Evolutionary conservation across 306 rosid genomes (phyloP).

Genomic region (Sechiopsis laciniata): DNA sequence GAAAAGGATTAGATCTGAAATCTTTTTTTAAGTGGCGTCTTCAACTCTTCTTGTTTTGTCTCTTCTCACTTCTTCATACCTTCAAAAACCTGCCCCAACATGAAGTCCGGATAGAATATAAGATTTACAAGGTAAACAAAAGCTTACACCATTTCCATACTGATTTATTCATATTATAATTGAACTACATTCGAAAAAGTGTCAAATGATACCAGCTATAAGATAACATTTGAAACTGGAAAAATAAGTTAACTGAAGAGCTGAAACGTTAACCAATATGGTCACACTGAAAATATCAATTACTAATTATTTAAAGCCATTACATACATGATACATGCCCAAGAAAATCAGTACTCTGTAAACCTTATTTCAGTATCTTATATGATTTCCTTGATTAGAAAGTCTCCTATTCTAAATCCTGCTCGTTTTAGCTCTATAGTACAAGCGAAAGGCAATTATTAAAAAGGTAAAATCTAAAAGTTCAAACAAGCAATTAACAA

Average conservation of each 20-base stretch:
- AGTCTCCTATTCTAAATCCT: background rate
- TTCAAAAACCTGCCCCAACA: conserved; percentile 53
- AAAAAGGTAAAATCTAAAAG: background rate
- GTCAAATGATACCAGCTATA: background rate
- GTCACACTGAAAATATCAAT: too few species aligned
- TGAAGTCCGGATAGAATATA: background rate
- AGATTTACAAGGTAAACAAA: background rate
- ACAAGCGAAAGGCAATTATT: too few species aligned
- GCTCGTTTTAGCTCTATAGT: too few species aligned
- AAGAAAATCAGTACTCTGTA: too few species aligned
- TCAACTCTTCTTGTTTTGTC: conserved; percentile 59
- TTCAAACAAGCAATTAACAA: background rate
- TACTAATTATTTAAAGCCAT: too few species aligned
- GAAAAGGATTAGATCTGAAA: too few species aligned
- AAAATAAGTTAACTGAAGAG: background rate
- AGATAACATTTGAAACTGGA: background rate
- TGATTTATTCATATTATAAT: background rate
- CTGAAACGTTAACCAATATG: background rate
- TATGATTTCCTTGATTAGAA: background rate
- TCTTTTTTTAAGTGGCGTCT: too few species aligned
- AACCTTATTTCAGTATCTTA: background rate
- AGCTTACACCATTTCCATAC: background rate
- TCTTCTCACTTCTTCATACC: conserved; percentile 66
- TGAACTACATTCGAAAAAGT: background rate
- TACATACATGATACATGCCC: too few species aligned